Evolutionary conservation across 768 basidiomycete genomes (phyloP).

Genomic region (Tylopilus balloui): DNA sequence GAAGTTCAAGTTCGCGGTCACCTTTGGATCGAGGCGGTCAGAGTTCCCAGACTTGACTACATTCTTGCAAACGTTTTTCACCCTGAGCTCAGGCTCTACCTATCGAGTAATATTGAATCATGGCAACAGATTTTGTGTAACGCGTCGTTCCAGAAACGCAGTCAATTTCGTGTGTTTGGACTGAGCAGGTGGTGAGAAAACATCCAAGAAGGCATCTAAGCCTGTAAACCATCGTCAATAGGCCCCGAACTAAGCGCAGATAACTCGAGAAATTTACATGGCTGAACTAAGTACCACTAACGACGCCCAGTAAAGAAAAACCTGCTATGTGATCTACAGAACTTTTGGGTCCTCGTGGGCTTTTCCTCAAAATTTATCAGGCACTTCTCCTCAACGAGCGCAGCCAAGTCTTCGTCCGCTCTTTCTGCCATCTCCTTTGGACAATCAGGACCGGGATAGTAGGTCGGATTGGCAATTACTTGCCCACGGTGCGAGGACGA

Average conservation of each 20-base stretch:
- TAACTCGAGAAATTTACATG: too few relatives aligned
- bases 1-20: too few relatives aligned
- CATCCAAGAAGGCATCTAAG: too few relatives aligned
- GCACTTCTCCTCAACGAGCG: constrained; percentile 21
- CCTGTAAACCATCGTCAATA: too few relatives aligned
- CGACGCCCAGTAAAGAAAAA: constrained; percentile 11
- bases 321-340: constrained; percentile 17
- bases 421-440: constrained; percentile 13
- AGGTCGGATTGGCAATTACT: constrained; percentile 20
- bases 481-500: constrained; percentile 9
- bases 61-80: neutral
- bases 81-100: neutral
- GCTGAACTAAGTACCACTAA: constrained; percentile 6
- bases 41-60: neutral
- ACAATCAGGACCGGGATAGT: constrained; percentile 13
- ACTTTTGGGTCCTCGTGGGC: constrained; percentile 18
- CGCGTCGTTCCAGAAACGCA: too few relatives aligned
- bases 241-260: too few relatives aligned
- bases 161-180: too few relatives aligned
- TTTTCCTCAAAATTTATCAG: constrained; percentile 15
- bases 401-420: constrained; percentile 15
- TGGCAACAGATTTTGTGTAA: too few relatives aligned
- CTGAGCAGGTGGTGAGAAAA: too few relatives aligned
- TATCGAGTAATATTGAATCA: too few relatives aligned
- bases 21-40: neutral